A percentile compares a stretch with the other conserved stretches of the same genome.
Conservation (phyloP, 305 asterid genomes). For the Fraxinus greggii region DNA sequence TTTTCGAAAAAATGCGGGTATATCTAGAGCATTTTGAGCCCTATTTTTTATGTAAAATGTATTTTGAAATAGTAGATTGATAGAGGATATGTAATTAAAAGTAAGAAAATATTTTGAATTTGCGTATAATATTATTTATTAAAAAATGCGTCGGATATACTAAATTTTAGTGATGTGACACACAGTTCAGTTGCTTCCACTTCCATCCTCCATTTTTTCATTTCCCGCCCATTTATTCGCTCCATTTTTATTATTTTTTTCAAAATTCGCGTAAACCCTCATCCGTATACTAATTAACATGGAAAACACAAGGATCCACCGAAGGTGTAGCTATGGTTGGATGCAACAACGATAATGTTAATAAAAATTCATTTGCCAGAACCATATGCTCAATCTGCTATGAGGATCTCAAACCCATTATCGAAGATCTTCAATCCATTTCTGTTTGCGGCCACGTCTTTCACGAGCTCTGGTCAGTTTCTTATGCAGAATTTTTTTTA, state of each 20-base stretch:
- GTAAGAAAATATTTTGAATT: too few relatives aligned
- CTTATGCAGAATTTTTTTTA: not conserved
- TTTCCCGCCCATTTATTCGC: constrained; percentile 25
- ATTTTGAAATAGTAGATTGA: too few relatives aligned
- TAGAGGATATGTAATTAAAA: too few relatives aligned
- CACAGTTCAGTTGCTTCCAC: not conserved
- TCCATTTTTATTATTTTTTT: not conserved
- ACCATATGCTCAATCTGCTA: constrained; percentile 92
- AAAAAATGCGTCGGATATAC: too few relatives aligned
- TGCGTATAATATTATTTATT: too few relatives aligned
- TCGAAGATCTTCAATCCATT: constrained; percentile 83
- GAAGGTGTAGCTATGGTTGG: constrained; percentile 37
- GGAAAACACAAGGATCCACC: not conserved
- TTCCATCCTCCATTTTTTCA: not conserved
- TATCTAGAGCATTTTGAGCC: not conserved
- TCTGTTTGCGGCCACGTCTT: constrained; percentile 92
- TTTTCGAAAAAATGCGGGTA: too few relatives aligned
- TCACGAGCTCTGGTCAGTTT: constrained; percentile 85
- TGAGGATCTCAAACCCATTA: constrained; percentile 84
- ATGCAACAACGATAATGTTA: constrained; percentile 19
- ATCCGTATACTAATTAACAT: not conserved
- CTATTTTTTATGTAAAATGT: too few relatives aligned
- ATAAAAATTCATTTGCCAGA: constrained; percentile 48
- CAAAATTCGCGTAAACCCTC: constrained; percentile 9
- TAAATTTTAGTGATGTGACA: too few relatives aligned